Conservation (phyloP, 441 rosid species). For the Gossypium gossypioides region DNA sequence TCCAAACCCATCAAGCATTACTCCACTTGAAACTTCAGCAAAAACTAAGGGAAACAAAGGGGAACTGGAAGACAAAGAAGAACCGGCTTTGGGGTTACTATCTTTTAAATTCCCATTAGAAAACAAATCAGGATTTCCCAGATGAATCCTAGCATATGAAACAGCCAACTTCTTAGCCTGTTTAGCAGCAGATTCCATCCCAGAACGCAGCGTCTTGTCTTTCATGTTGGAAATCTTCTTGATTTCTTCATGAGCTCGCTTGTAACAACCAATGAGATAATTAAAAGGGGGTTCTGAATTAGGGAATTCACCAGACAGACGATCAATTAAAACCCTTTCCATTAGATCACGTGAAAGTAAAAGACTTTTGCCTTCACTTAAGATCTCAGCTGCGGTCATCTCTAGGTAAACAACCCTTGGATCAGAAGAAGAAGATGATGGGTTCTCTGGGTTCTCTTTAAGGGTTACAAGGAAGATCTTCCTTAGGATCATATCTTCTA, state of each 20-base stretch:
- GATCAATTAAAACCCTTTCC: constrained; percentile 73
- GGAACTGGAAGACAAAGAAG: constrained; percentile 19
- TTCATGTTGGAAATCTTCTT: constrained; percentile 76
- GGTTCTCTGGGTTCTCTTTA: constrained; percentile 22
- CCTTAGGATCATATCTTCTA: constrained; percentile 83
- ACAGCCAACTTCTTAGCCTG: constrained; percentile 64
- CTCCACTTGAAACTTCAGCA: constrained; percentile 37
- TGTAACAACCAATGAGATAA: constrained; percentile 64
- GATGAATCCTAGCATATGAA: constrained; percentile 68
- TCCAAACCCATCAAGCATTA: constrained; percentile 48
- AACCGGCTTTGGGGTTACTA: constrained; percentile 14
- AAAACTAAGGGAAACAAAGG: constrained; percentile 66
- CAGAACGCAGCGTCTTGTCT: constrained; percentile 53
- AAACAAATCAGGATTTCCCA: constrained; percentile 70
- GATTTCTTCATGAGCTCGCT: constrained; percentile 67
- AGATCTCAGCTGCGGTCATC: constrained; percentile 85
- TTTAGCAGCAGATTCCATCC: constrained; percentile 51
- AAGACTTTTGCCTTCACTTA: constrained; percentile 74
- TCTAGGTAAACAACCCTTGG: constrained; percentile 54
- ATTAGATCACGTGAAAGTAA: constrained; percentile 59
- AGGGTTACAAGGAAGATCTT: constrained; percentile 67
- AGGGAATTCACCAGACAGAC: constrained; percentile 59
- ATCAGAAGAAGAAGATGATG: constrained; percentile 27
- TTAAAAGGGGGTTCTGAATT: constrained; percentile 47
- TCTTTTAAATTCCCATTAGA: constrained; percentile 15